Evolutionary conservation across 1,284 basidiomycete species (phyloP).

Genomic region (Microstroma glucosiphilum): DNA sequence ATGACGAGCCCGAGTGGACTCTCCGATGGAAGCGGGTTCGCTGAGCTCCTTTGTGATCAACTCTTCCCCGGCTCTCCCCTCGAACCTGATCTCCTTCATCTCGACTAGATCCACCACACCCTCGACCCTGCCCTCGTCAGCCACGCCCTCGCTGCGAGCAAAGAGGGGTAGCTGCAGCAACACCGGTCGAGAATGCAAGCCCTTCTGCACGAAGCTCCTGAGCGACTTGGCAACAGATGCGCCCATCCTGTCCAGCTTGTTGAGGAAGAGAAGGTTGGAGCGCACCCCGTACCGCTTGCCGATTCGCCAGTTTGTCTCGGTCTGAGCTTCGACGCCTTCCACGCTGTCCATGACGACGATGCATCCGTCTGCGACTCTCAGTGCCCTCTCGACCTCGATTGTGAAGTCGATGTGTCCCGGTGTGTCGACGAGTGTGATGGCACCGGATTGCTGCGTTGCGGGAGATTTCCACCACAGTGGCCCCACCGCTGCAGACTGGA

Average conservation of each 20-base stretch:
- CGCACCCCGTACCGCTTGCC: slow-evolving; percentile 65
- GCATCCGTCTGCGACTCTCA: slow-evolving; percentile 79
- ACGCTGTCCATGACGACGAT: slow-evolving; percentile 81
- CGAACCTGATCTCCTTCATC: slow-evolving; percentile 30
- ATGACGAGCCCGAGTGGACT: slow-evolving; percentile 16
- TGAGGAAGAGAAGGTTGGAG: slow-evolving; percentile 72
- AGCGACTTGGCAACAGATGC: slow-evolving; percentile 69
- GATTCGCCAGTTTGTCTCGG: slow-evolving; percentile 78
- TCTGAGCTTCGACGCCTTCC: slow-evolving; percentile 84
- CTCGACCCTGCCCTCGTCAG: slow-evolving; percentile 66
- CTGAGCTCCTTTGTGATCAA: slow-evolving; percentile 8
- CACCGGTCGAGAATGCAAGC: slow-evolving; percentile 69
- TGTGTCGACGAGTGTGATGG: slow-evolving; percentile 78
- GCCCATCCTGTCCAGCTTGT: slow-evolving; percentile 79
- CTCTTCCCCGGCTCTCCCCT: slow-evolving; percentile 36
- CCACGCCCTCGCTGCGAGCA: slow-evolving; percentile 61
- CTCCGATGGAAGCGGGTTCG: background rate
- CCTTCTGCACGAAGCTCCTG: slow-evolving; percentile 61
- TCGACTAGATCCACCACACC: slow-evolving; percentile 41
- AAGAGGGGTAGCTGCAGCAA: slow-evolving; percentile 66
- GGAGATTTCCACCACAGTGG: slow-evolving; percentile 67
- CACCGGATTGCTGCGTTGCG: slow-evolving; percentile 54
- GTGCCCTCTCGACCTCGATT: slow-evolving; percentile 87
- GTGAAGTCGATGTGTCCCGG: slow-evolving; percentile 89
- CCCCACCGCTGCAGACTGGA: slow-evolving; percentile 76